Conservation (phyloP, 78 protist genomes). For the Abeoforma whisleri region DNA sequence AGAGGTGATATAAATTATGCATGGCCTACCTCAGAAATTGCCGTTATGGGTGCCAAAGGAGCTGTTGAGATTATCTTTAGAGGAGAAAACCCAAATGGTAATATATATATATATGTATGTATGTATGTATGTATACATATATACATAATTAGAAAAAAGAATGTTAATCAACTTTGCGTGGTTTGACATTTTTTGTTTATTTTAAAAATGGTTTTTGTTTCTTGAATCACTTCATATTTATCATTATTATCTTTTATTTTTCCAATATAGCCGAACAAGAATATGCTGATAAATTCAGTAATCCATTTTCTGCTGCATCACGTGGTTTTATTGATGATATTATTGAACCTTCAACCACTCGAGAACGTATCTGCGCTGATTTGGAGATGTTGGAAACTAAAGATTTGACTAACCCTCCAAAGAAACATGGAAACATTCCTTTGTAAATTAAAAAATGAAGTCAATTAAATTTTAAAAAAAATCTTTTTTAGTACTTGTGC, state of each 20-base stretch:
- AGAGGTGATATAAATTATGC: conserved; percentile 93
- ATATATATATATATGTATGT: too few species aligned
- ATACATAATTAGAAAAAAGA: too few species aligned
- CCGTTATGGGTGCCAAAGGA: conserved; percentile 98
- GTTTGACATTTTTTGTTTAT: too few species aligned
- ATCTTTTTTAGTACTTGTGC: too few species aligned
- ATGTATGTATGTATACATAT: too few species aligned
- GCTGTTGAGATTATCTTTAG: conserved; percentile 89
- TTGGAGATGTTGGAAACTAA: conserved; percentile 68
- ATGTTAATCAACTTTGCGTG: too few species aligned
- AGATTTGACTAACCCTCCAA: conserved; percentile 61
- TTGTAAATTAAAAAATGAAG: too few species aligned
- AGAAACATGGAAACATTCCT: conserved; percentile 91
- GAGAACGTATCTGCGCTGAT: conserved; percentile 71
- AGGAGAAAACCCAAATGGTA: conserved; percentile 28
- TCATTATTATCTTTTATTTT: too few species aligned
- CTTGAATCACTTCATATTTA: neutral
- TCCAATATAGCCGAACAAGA: conserved; percentile 44
- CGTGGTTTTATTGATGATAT: conserved; percentile 92
- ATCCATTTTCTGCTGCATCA: conserved; percentile 89
- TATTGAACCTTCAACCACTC: conserved; percentile 68
- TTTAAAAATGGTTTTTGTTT: too few species aligned
- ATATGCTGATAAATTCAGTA: conserved; percentile 75
- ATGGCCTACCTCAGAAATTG: conserved; percentile 98
- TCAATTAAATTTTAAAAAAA: too few species aligned